phyloP scores from a whole-genome alignment of 2,329 filamentous ascomycete species.

The Neofusicoccum sp. region DNA sequence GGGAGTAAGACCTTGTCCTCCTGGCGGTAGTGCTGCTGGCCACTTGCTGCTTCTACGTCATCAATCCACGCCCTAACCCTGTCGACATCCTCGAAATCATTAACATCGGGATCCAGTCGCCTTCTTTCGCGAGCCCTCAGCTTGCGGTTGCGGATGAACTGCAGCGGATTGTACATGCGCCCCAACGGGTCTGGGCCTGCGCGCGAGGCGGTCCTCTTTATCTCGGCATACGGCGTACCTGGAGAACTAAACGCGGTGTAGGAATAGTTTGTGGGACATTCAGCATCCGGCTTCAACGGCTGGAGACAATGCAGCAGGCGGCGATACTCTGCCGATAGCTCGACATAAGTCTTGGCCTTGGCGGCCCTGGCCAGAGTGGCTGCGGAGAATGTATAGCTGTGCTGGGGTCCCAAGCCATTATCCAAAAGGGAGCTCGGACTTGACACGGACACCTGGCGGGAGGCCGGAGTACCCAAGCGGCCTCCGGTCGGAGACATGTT shows the following conservation, averaged over 20 bases:
- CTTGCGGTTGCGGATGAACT: constrained; percentile 88
- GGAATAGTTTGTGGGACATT: constrained; percentile 36
- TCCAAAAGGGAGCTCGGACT: constrained; percentile 14
- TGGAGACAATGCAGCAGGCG: constrained; percentile 76
- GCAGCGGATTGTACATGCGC: constrained; percentile 83
- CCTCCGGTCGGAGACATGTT: constrained; percentile 59
- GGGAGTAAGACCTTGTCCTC: constrained; percentile 37
- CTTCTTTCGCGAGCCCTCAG: constrained; percentile 75
- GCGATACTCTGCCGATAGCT: constrained; percentile 81
- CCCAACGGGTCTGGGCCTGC: constrained; percentile 50
- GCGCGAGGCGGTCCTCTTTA: constrained; percentile 38
- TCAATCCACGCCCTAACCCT: constrained; percentile 77
- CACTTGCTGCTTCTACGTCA: constrained; percentile 55
- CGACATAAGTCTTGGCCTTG: constrained; percentile 80
- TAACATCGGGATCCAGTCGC: constrained; percentile 68
- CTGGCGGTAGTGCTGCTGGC: constrained; percentile 35
- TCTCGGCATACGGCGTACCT: constrained; percentile 40
- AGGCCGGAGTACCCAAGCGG: constrained; percentile 21
- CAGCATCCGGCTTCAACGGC: constrained; percentile 59
- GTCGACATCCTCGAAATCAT: constrained; percentile 73
- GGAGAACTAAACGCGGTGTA: constrained; percentile 40
- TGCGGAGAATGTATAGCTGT: constrained; percentile 66
- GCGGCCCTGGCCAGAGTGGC: constrained; percentile 80
- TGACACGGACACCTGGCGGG: constrained; percentile 29
- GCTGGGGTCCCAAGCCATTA: constrained; percentile 26